Base-by-base conservation (phyloP, 2,329 filamentous ascomycete species). In the Grosmannia penicillata region DNA sequence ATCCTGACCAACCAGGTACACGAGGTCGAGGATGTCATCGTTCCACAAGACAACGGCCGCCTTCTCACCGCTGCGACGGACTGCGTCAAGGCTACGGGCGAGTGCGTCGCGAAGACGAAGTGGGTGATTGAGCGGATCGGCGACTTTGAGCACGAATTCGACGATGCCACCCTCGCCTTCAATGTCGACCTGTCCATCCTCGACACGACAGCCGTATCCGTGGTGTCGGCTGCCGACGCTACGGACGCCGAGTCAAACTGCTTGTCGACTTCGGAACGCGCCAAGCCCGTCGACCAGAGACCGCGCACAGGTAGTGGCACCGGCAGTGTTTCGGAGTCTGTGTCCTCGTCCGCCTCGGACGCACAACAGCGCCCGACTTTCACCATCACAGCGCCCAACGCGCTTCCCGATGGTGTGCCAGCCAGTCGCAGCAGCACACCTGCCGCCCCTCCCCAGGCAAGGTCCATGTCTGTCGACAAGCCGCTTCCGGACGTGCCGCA, bases 11-110 rank as follows among this genome's bases (percentile, higher is more conserved):
- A 73, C 34, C 70, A 74, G 4, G 72, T 75, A n/a, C 63, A 70
- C 8, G 77, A 80, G 11, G 75, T 81, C 24, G 82, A 86, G 43
- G 77, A 89, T 43, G 66, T 93, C 25, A 80, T 93, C 48, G 73
- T 86, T 58, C 82, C 82, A 2, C 76, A 85, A 43, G 79, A 89
- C 51, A 85, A 84, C 47, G 77, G 74, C 46, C 70, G 77, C 22
- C 67, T 94, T 29, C 71, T 91, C 24, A 67, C 72, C 43, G 83
- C 85, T 17, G 86, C 86, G 8, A 94, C 86, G 7, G 77, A 75
- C 43, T 95, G 87, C 53, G 87, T 98, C 21, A 79, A 85, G 48
- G 82, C 84, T 18, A 86, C 87, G 32, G 89, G 89, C 29, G 86
- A 94, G 49, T 95, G 89, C 56, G 82, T 94, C 17, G 78, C 82